Base-by-base conservation (phyloP, 2,329 filamentous ascomycete genomes). In the Diaporthe capsici region DNA sequence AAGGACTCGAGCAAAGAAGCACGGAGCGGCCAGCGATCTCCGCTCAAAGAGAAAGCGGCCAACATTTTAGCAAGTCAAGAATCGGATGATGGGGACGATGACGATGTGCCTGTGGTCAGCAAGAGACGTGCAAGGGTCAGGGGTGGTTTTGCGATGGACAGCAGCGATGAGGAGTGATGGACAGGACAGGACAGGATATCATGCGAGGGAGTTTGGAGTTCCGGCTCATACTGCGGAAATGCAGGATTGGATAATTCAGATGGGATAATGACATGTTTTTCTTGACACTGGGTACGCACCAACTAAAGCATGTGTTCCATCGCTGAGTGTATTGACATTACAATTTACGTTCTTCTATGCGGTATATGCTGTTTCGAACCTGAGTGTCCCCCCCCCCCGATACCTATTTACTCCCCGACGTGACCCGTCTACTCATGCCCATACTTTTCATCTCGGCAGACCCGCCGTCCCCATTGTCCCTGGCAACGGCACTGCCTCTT, bases 361-460 rank as follows among this genome's bases (percentile, higher is more conserved):
- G n/a, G n/a, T 42, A 25, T 55, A 55, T 68, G 31, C 61, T 9
- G n/a, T 39, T 37, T 13, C 25, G 15, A 55, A 42, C 49, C 9
- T n/a, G n/a, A n/a, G n/a, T n/a, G n/a, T n/a, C n/a, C n/a, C n/a
- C n/a, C n/a, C n/a, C n/a, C n/a, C 47, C 25, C 12, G n/a, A n/a
- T 17, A 20, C 34, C n/a, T 25, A n/a, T 28, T 20, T 20, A 15
- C 57, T 53, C 17, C 47, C n/a, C 12, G 25, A 34, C 4, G 25
- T 44, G 2, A 34, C 25, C 71, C 34, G 34, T 25, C 47, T 47
- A 75, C 73, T 81, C n/a, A 80, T 77, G 2, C 79, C 77, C 49
- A 79, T 44, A 65, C 76, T 68, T 47, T 75, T 39, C 37, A 1
- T 39, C 37, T 39, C 37, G 5, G 3, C 37, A 39, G 72, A 74